These are phyloP conservation scores for Aspergillus sp. DNA, from an alignment of 2,329 filamentous ascomycete species.

Conservation along the genomic window DNA sequence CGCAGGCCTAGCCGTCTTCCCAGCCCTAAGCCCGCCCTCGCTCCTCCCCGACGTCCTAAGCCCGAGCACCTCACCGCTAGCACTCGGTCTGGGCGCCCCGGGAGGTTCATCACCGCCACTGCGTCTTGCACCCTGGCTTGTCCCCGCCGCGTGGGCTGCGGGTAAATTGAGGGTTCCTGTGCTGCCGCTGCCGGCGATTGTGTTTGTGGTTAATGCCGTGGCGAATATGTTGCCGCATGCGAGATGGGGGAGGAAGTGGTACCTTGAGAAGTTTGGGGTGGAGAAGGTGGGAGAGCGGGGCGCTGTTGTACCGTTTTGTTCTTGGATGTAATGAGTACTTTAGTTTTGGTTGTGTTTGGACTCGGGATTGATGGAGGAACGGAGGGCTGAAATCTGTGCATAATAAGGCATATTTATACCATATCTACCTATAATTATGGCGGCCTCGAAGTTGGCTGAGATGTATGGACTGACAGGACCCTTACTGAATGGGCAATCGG, in stretches of 20 bases:
- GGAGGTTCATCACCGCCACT: slow-evolving; percentile 26
- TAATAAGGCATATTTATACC: neutral
- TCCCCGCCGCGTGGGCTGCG: slow-evolving; percentile 35
- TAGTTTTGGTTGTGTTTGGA: slow-evolving; percentile 2
- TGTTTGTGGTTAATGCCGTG: slow-evolving; percentile 85
- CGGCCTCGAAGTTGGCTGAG: neutral
- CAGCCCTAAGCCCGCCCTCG: slow-evolving; percentile 6
- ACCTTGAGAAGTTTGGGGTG: slow-evolving; percentile 82
- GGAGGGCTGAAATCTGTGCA: neutral
- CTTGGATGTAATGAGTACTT: slow-evolving; percentile 36
- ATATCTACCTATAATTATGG: neutral
- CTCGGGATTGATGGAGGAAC: neutral
- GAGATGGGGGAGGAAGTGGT: slow-evolving; percentile 81
- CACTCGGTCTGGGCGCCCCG: neutral
- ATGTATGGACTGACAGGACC: neutral
- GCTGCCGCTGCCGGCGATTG: slow-evolving; percentile 73
- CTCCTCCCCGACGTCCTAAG: neutral
- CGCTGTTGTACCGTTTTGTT: slow-evolving; percentile 68
- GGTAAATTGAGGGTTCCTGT: slow-evolving; percentile 34
- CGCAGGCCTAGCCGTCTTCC: slow-evolving; percentile 42
- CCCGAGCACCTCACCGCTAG: neutral
- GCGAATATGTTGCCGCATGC: slow-evolving; percentile 89
- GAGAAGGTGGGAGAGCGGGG: slow-evolving; percentile 76
- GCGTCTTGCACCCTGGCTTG: slow-evolving; percentile 42
- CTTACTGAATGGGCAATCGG: no score